Evolutionary conservation across 441 rosid genomes (phyloP), one percentile per base, ranked within the genome.

Genomic region (Kokia cookei): DNA sequence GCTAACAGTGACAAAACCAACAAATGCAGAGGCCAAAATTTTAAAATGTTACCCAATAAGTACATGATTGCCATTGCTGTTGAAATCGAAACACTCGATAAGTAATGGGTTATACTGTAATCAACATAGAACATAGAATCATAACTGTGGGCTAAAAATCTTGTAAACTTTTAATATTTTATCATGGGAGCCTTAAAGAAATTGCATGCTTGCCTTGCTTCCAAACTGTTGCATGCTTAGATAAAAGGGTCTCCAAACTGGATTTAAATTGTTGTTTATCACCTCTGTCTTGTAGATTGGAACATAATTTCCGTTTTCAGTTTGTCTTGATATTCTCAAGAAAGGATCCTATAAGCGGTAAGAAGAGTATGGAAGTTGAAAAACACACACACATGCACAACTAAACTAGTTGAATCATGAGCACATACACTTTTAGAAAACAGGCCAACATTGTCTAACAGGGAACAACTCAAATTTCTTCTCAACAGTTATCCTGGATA

Each of bases 281-380:
- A 88, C 97, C 83, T 93, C 94, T 13, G 96, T 90, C 84, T 86
- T 87, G 84, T 89, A 93, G 65, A 93, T 84, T 10, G 94, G 94
- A 47, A 91, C 72, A 51, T 73, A 70, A 66, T 63, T 80, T 73
- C 89, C 89, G 66, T 48, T 78, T 79, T 90, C 97, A 63, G 75
- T 82, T 15, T 85, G 65, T 88, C 89, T 88, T 29, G 98, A 93
- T 65, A 93, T 88, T 84, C 87, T 86, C 78, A 93, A 74, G 83
- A 91, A 93, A 27, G 98, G 97, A 73, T 91, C 97, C 98, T 91
- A 65, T 7, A 75, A 77, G 22, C 53, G 72, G 17, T 19, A 13
- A 32, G 10, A 62, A 66, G 54, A 72, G 26, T 22, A 75, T 43
- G 12, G 24, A 66, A 45, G 72, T 54, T 60, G 12, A 15, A 32